These are phyloP conservation scores for Coleophoma cylindrospora DNA, from an alignment of 2,329 filamentous ascomycete species.

Conservation along the genomic window DNA sequence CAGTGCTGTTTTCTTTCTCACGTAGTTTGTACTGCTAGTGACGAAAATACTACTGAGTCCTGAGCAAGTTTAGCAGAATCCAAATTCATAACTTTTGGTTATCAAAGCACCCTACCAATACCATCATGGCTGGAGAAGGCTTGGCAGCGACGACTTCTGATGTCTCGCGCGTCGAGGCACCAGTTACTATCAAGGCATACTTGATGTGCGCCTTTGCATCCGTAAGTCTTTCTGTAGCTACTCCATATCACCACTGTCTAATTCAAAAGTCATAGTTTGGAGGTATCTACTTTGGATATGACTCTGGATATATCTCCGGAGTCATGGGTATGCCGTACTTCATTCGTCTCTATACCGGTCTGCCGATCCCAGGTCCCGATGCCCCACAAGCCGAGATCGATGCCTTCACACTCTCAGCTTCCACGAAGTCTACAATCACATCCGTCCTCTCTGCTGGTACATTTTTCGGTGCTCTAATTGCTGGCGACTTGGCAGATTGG, in stretches of 20 bases:
- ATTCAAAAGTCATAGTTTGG: slow-evolving; percentile 38
- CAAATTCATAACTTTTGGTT: too few relatives aligned
- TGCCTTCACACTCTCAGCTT: slow-evolving; percentile 33
- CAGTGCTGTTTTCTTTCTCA: too few relatives aligned
- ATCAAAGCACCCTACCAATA: too few relatives aligned
- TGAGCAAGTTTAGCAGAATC: too few relatives aligned
- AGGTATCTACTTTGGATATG: slow-evolving; percentile 57
- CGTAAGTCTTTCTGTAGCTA: slow-evolving; percentile 37
- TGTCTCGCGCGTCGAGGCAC: slow-evolving; percentile 61
- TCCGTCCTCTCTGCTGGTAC: slow-evolving; percentile 76
- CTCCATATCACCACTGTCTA: too few relatives aligned
- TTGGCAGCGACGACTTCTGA: slow-evolving; percentile 39
- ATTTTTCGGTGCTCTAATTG: slow-evolving; percentile 74
- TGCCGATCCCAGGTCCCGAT: slow-evolving; percentile 11
- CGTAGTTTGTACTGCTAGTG: too few relatives aligned
- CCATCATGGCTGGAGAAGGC: not conserved
- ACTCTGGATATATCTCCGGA: slow-evolving; percentile 71
- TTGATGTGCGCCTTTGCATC: slow-evolving; percentile 63
- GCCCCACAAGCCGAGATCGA: slow-evolving; percentile 7
- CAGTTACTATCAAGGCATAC: slow-evolving; percentile 63
- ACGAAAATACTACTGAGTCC: too few relatives aligned
- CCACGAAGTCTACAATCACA: slow-evolving; percentile 57
- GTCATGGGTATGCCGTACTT: slow-evolving; percentile 40
- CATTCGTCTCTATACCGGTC: slow-evolving; percentile 18
- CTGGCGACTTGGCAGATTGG: slow-evolving; percentile 69